Conservation (phyloP, 352 stramenopile genomes). For the Thalassiosira livingstoniorum region DNA sequence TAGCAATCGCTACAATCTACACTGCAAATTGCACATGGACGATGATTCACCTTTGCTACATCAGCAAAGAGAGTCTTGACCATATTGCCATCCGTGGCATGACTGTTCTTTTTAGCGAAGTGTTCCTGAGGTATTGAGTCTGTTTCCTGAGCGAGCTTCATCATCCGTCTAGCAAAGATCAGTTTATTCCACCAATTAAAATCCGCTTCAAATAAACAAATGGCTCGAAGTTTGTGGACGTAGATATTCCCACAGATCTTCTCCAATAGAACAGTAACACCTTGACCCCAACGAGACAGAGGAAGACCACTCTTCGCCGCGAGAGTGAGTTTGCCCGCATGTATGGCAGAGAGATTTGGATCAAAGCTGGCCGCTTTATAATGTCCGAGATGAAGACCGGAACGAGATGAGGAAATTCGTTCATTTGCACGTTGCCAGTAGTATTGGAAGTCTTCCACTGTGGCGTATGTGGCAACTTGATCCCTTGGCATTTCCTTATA, state of each 20-base stretch:
- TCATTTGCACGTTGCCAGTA: constrained; percentile 6
- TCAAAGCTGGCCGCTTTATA: neutral
- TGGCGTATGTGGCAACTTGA: neutral
- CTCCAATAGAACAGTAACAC: constrained; percentile 11
- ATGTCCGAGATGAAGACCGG: constrained; percentile 11
- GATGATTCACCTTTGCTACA: neutral
- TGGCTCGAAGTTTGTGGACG: constrained; percentile 16
- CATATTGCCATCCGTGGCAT: neutral
- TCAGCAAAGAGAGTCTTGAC: constrained; percentile 23
- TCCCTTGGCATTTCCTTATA: neutral
- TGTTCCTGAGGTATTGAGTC: constrained; percentile 11
- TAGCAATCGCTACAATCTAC: constrained; percentile 26
- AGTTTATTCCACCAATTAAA: constrained; percentile 43
- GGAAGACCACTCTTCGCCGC: neutral
- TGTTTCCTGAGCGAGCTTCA: neutral
- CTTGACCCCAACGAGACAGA: neutral
- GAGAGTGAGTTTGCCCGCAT: neutral
- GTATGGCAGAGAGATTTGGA: neutral
- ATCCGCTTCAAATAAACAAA: constrained; percentile 24
- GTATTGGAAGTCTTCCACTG: constrained; percentile 12
- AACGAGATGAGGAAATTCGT: constrained; percentile 16
- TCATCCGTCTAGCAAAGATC: constrained; percentile 25
- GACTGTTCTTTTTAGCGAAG: constrained; percentile 14
- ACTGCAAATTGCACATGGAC: neutral
- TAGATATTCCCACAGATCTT: constrained; percentile 21